A percentile compares a stretch with the other conserved stretches of the same genome.
Conservation (phyloP, 2,329 filamentous ascomycete genomes). For the Stagonosporopsis vannaccii region DNA sequence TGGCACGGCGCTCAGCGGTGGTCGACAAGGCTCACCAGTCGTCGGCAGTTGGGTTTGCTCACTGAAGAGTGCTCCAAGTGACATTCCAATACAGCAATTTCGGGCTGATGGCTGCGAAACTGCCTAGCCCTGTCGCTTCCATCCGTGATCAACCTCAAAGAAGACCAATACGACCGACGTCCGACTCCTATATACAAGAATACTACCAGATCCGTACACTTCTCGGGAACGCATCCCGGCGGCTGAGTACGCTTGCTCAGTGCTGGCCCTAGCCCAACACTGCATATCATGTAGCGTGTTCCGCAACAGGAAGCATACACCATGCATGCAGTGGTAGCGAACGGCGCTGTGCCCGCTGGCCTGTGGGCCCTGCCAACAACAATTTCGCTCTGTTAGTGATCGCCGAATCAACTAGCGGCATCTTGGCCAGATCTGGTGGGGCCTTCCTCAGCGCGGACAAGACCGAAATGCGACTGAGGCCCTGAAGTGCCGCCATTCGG, state of each 20-base stretch:
- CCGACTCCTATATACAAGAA: slow-evolving; percentile 1
- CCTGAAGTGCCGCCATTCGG: slow-evolving; percentile 5
- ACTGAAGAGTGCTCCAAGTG: slow-evolving; percentile 5
- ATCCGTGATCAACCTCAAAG: slow-evolving; percentile 6
- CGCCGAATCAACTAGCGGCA: background rate
- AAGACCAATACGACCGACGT: slow-evolving; percentile 6
- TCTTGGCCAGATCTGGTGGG: slow-evolving; percentile 7
- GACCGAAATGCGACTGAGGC: slow-evolving; percentile 9
- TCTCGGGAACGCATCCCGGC: slow-evolving; percentile 6
- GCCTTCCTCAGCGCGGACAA: slow-evolving; percentile 6
- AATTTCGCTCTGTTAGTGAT: slow-evolving; percentile 2
- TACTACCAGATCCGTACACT: background rate
- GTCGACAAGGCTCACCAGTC: slow-evolving; percentile 20
- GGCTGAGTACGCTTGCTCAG: background rate
- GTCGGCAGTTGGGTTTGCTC: slow-evolving; percentile 18
- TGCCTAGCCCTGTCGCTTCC: slow-evolving; percentile 9
- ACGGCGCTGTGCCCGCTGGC: slow-evolving; percentile 6
- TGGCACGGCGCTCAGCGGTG: slow-evolving; percentile 11
- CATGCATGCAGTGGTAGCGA: slow-evolving; percentile 9
- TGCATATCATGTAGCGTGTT: slow-evolving; percentile 1
- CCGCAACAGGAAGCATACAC: slow-evolving; percentile 7
- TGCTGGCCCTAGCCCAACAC: background rate
- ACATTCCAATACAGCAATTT: slow-evolving; percentile 23
- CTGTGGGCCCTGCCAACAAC: background rate
- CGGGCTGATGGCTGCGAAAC: slow-evolving; percentile 12